Percentiles rank a stretch among this genome's conserved stretches.
Conservation (phyloP, 257 asterid genomes). For the Plantago ovata region DNA sequence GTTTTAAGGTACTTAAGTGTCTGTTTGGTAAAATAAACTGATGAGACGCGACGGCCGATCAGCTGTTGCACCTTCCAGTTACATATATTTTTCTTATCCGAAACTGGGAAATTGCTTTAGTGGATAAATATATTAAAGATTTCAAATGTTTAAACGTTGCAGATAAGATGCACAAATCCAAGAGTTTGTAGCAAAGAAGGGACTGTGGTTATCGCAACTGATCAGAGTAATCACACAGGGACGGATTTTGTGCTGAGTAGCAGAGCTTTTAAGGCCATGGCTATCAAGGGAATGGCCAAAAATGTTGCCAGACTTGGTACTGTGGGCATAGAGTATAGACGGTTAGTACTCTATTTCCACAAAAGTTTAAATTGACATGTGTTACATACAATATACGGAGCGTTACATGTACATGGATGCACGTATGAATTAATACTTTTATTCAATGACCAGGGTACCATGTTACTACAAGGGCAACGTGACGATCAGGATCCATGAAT, state of each 20-base stretch:
- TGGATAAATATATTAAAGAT: too few species aligned
- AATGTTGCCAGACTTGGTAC: constrained; percentile 48
- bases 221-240: constrained; percentile 32
- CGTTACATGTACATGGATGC: not conserved
- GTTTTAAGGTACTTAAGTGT: constrained; percentile 55
- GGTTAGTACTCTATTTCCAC: constrained; percentile 24
- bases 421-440: not conserved
- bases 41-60: not conserved
- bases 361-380: not conserved
- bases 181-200: constrained; percentile 48
- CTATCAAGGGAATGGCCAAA: constrained; percentile 40
- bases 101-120: too few species aligned
- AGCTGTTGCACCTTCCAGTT: not conserved
- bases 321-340: constrained; percentile 52
- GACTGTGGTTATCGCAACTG: constrained; percentile 45
- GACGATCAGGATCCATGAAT: constrained; percentile 61
- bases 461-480: constrained; percentile 55
- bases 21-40: not conserved
- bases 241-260: constrained; percentile 70
- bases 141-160: not conserved
- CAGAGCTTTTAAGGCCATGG: constrained; percentile 67
- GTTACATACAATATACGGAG: not conserved
- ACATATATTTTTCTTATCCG: too few species aligned
- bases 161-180: constrained; percentile 61
- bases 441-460: constrained; percentile 38